Percentiles rank a stretch among this genome's conserved stretches.
phyloP scores from a whole-genome alignment of 495 filamentous ascomycete species.

The Physcia stellaris region DNA sequence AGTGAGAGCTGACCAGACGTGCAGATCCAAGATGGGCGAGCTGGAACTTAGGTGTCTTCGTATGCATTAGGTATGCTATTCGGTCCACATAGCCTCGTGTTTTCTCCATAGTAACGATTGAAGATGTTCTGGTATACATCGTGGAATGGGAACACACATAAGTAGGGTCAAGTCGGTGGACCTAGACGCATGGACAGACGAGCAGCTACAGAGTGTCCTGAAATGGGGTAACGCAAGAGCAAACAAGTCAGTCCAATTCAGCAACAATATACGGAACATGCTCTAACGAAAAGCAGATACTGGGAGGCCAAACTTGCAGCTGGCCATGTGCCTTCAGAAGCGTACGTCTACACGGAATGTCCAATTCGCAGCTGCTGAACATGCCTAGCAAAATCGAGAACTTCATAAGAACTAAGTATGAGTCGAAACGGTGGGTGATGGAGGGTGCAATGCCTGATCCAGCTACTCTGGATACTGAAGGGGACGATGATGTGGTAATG shows the following conservation, averaged over 20 bases:
- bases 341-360: conserved; percentile 36
- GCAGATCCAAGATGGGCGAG: conserved; percentile 95
- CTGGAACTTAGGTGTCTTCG: conserved; percentile 91
- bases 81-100: background rate
- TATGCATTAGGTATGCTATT: conserved; percentile 63
- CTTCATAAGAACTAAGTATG: conserved; percentile 97
- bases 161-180: conserved; percentile 96
- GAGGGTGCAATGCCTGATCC: conserved; percentile 91
- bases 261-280: background rate
- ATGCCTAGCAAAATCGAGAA: conserved; percentile 91
- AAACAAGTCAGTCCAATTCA: conserved; percentile 53
- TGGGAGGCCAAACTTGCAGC: conserved; percentile 92
- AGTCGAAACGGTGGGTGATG: conserved; percentile 96
- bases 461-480: conserved; percentile 65
- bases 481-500: conserved; percentile 67
- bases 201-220: conserved; percentile 82
- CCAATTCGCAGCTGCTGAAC: too few species aligned
- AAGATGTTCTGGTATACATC: conserved; percentile 88
- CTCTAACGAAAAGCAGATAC: conserved; percentile 39
- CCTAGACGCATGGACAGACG: conserved; percentile 95
- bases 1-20: conserved; percentile 4
- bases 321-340: conserved; percentile 90
- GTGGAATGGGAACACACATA: conserved; percentile 97
- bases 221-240: conserved; percentile 91
- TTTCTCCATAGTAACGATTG: background rate